These are phyloP conservation scores for Sugiyamaella chiloensis DNA, from an alignment of 805 yeast genomes.

Conservation along the genomic window DNA sequence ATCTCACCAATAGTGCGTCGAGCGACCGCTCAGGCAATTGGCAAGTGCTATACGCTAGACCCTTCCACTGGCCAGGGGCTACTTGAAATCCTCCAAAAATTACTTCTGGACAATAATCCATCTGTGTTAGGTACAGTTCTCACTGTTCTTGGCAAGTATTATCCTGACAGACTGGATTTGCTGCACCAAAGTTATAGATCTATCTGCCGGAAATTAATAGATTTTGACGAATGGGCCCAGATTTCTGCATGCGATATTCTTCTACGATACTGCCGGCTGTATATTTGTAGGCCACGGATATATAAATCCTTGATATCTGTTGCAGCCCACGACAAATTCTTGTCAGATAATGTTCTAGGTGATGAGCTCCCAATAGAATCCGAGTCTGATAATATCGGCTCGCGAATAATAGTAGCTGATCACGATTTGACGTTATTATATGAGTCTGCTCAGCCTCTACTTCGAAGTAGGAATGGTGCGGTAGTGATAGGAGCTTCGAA, in stretches of 20 bases:
- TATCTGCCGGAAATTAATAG: constrained; percentile 44
- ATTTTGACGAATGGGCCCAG: constrained; percentile 75
- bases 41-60: constrained; percentile 50
- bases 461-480: constrained; percentile 51
- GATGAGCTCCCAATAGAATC: constrained; percentile 19
- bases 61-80: constrained; percentile 49
- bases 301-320: constrained; percentile 26
- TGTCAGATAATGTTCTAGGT: constrained; percentile 1
- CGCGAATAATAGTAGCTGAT: constrained; percentile 36
- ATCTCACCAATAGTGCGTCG: constrained; percentile 73
- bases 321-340: background rate
- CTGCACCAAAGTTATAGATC: constrained; percentile 70
- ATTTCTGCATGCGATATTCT: constrained; percentile 55
- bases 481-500: constrained; percentile 61
- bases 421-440: constrained; percentile 58
- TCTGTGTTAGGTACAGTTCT: constrained; percentile 71
- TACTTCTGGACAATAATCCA: constrained; percentile 64
- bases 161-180: constrained; percentile 56
- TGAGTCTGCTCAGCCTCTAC: constrained; percentile 43
- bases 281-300: constrained; percentile 53
- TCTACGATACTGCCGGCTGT: constrained; percentile 62
- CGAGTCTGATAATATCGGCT: constrained; percentile 23
- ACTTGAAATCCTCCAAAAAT: constrained; percentile 44
- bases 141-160: constrained; percentile 50
- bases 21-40: constrained; percentile 73